phyloP scores from a whole-genome alignment of 495 filamentous ascomycete species.

The Barbatosphaeria neglecta region DNA sequence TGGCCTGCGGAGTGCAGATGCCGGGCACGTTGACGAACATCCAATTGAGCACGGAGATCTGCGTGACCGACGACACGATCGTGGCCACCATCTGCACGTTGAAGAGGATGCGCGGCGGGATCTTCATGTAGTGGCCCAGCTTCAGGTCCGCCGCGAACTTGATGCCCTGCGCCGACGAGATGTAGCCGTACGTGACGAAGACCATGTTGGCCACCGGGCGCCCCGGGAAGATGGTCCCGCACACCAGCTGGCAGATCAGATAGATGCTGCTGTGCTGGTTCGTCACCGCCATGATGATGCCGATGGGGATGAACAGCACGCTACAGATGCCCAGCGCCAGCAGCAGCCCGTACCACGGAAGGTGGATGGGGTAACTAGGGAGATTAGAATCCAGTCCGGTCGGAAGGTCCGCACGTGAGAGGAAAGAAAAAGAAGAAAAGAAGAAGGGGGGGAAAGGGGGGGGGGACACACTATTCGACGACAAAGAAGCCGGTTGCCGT shows the following conservation, averaged over 20 bases:
- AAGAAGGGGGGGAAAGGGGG: no score
- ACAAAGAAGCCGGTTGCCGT: slow-evolving; percentile 66
- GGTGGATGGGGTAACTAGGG: slow-evolving; percentile 56
- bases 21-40: slow-evolving; percentile 68
- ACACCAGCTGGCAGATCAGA: slow-evolving; percentile 72
- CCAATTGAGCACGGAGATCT: slow-evolving; percentile 79
- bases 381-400: slow-evolving; percentile 3
- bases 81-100: slow-evolving; percentile 72
- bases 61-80: slow-evolving; percentile 63
- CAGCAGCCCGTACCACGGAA: slow-evolving; percentile 67
- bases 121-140: slow-evolving; percentile 88
- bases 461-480: slow-evolving; percentile 55
- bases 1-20: slow-evolving; percentile 63
- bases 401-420: background rate
- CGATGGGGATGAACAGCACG: slow-evolving; percentile 65
- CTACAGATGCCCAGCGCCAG: slow-evolving; percentile 63
- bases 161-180: slow-evolving; percentile 70
- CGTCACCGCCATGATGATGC: slow-evolving; percentile 77
- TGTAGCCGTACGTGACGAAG: slow-evolving; percentile 77
- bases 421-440: no score
- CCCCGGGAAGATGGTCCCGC: slow-evolving; percentile 66
- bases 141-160: slow-evolving; percentile 83
- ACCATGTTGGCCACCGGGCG: slow-evolving; percentile 82
- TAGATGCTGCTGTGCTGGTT: slow-evolving; percentile 76
- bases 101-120: slow-evolving; percentile 72